Conservation (phyloP, 208 protist species). For the Acanthamoeba healyi region DNA sequence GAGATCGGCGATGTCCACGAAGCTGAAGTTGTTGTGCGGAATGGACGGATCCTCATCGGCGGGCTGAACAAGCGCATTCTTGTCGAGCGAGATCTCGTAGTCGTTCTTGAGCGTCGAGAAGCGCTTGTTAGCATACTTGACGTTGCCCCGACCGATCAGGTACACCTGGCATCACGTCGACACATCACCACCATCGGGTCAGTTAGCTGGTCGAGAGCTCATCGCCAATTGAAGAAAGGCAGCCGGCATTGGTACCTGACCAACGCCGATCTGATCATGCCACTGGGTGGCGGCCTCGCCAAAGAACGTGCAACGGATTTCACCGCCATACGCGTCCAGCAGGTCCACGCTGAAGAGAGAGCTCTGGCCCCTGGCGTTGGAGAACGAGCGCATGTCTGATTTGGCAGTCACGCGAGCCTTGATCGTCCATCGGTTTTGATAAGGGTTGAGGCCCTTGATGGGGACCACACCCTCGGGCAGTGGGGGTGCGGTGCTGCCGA, state of each 20-base stretch:
- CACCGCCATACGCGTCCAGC: conserved; percentile 77
- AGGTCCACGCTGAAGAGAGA: conserved; percentile 79
- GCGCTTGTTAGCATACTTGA: conserved; percentile 82
- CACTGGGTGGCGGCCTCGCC: conserved; percentile 78
- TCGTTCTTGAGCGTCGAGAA: conserved; percentile 80
- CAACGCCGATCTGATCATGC: background rate
- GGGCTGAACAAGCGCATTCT: conserved; percentile 20
- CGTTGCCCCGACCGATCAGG: conserved; percentile 64
- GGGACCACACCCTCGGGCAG: conserved; percentile 48
- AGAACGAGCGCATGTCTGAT: conserved; percentile 62
- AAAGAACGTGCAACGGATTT: conserved; percentile 82
- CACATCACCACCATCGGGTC: background rate
- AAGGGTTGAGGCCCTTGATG: conserved; percentile 77
- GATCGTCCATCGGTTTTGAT: conserved; percentile 81
- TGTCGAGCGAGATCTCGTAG: conserved; percentile 82
- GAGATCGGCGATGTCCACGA: conserved; percentile 80
- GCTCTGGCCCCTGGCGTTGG: conserved; percentile 70
- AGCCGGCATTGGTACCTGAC: background rate
- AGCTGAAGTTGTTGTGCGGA: conserved; percentile 62
- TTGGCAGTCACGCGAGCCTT: conserved; percentile 76
- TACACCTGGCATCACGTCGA: conserved; percentile 50
- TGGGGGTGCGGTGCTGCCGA: background rate
- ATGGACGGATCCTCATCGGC: conserved; percentile 69
- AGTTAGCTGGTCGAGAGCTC: too few relatives aligned
- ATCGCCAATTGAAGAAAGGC: too few relatives aligned